Evolutionary conservation across 345 rosid species (phyloP), one percentile per base, ranked within the genome.

Genomic region (Carallia brachiata): DNA sequence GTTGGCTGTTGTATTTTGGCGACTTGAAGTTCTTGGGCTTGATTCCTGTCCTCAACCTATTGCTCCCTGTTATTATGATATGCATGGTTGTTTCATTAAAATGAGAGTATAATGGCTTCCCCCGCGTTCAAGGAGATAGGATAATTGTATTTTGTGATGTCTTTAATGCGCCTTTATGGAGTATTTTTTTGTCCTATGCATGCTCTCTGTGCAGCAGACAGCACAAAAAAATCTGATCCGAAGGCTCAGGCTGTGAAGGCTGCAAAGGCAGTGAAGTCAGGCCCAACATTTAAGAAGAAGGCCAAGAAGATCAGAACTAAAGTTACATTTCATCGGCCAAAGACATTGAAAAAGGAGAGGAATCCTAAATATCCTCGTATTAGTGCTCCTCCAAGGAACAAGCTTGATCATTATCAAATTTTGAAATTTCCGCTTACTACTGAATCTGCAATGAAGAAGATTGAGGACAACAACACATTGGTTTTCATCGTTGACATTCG

Each of bases 401-500:
- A 95, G 88, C 85, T 95, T 4, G 99, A 92, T 44, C 97, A 92
- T 2, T 95, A 92, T 78, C 91, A 85, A 79, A 95, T 95, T 67
- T 88, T 95, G 66, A 90, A 95, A 78, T 90, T 75, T 69, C 99
- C 97, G 10, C 91, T 95, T 72, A 95, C 97, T 17, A 95, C 99
- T 0, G 97, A 94, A 72, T 87, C 92, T 1, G 97, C 99, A 0
- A 95, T 95, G 97, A 92, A 92, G 77, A 95, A 92, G 83, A 95
- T 92, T 62, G 97, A 95, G 48, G 97, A 95, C 67, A 92, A 90
- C 85, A 95, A 90, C 81, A 95, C 99, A 28, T 80, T 92, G 78
- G 97, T 92, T 7, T 95, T 95, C 84, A 95, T 95, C 53, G 99
- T 95, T 39, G 97, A 95, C 84, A 82, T 95, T 48, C 92, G 92